Percentiles rank a stretch among this genome's conserved stretches.
Conservation (phyloP, 208 protist species). For the Trypanosoma vivax region DNA sequence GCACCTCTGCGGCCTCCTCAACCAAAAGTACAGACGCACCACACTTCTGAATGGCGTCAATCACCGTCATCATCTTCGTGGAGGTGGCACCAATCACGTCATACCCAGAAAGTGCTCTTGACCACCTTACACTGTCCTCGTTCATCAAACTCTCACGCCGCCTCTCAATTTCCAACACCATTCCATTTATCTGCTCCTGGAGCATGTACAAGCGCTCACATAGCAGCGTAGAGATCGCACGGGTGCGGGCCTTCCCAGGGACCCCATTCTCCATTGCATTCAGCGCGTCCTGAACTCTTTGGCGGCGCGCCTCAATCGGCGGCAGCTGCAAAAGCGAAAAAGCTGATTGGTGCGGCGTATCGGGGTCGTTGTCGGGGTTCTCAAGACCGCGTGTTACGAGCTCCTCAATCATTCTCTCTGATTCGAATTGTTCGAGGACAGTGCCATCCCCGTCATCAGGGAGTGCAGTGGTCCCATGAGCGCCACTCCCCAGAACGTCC, state of each 20-base stretch:
- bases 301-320: neutral
- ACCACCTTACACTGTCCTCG: neutral
- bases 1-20: constrained; percentile 59
- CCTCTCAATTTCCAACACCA: neutral
- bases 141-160: neutral
- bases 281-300: neutral
- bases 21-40: constrained; percentile 33
- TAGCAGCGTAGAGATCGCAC: neutral
- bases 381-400: neutral
- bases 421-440: neutral
- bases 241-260: neutral
- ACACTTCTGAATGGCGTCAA: constrained; percentile 11
- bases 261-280: neutral
- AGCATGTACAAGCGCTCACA: neutral
- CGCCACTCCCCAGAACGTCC: neutral
- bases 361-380: neutral
- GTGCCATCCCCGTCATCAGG: neutral
- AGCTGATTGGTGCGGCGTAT: neutral
- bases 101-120: neutral
- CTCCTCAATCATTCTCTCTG: neutral
- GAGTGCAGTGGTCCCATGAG: neutral
- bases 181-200: neutral
- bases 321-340: neutral
- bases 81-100: constrained; percentile 40
- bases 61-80: constrained; percentile 25